Evolutionary conservation across 2,329 filamentous ascomycete genomes (phyloP).

Genomic region (Teratosphaeria destructans): DNA sequence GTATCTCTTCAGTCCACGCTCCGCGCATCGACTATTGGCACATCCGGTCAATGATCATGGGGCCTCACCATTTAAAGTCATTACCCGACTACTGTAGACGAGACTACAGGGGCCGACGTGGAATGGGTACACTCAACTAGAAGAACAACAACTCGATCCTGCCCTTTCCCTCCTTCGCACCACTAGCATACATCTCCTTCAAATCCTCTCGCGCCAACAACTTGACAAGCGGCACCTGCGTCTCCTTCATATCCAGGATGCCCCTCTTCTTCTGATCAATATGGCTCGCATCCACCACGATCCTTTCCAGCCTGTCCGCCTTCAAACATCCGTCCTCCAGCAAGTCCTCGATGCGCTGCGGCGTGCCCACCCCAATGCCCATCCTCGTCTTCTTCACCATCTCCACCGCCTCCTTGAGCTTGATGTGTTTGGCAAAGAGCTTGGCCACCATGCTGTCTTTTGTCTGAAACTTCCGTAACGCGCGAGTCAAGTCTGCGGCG

Average conservation of each 20-base stretch:
- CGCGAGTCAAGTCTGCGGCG: slow-evolving; percentile 72
- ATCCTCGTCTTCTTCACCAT: slow-evolving; percentile 60
- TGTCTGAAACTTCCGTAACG: slow-evolving; percentile 65
- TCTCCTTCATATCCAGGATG: slow-evolving; percentile 91
- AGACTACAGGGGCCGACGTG: too few relatives aligned
- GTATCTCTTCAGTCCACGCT: too few relatives aligned
- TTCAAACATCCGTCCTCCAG: slow-evolving; percentile 59
- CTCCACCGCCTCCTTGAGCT: slow-evolving; percentile 73
- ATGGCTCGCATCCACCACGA: slow-evolving; percentile 84
- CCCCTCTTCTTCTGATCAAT: slow-evolving; percentile 92
- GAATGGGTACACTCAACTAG: not conserved
- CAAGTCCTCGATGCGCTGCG: slow-evolving; percentile 68
- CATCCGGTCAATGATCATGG: too few relatives aligned
- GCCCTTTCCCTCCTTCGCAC: slow-evolving; percentile 29
- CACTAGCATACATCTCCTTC: slow-evolving; percentile 53
- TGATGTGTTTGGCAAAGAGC: slow-evolving; percentile 97
- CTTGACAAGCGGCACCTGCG: slow-evolving; percentile 66
- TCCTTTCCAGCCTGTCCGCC: slow-evolving; percentile 47
- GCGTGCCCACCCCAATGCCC: slow-evolving; percentile 84
- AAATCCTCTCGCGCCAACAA: slow-evolving; percentile 64
- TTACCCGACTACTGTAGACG: too few relatives aligned
- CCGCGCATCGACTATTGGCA: too few relatives aligned
- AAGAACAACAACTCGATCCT: slow-evolving; percentile 53
- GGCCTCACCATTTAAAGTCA: too few relatives aligned
- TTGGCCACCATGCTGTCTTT: slow-evolving; percentile 75